These are phyloP conservation scores for Fusarium domesticum DNA, from an alignment of 2,329 filamentous ascomycete genomes.

Conservation along the genomic window DNA sequence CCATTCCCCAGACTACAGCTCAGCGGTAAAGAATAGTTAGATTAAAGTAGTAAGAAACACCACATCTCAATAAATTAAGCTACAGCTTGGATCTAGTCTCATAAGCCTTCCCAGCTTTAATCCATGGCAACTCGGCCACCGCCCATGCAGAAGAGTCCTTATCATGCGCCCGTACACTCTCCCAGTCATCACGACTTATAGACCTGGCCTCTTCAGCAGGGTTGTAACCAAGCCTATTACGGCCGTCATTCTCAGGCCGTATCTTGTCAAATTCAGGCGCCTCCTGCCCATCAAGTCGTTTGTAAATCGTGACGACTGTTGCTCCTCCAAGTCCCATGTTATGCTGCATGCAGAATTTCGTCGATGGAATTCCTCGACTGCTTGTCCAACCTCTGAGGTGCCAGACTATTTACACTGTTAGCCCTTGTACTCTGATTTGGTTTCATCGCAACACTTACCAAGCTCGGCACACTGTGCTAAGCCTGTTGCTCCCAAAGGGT, in stretches of 20 bases:
- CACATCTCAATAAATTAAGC: not conserved
- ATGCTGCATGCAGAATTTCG: conserved; percentile 78
- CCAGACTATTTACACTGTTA: conserved; percentile 60
- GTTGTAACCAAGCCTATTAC: conserved; percentile 75
- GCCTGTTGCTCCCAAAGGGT: conserved; percentile 91
- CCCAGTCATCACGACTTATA: not conserved
- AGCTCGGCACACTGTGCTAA: conserved; percentile 93
- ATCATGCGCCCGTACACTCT: not conserved
- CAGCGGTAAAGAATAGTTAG: no score
- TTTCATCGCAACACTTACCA: not conserved
- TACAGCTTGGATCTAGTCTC: not conserved
- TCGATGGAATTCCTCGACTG: conserved; percentile 70
- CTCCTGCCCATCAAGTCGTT: conserved; percentile 71
- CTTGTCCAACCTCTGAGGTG: conserved; percentile 95
- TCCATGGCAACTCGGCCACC: not conserved
- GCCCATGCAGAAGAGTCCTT: not conserved
- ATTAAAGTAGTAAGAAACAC: no score
- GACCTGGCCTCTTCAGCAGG: conserved; percentile 55
- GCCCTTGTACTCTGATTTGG: not conserved
- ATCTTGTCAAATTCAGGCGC: conserved; percentile 61
- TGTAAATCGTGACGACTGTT: conserved; percentile 86
- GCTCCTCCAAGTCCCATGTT: conserved; percentile 91
- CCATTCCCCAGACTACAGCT: no score
- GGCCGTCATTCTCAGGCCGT: conserved; percentile 54
- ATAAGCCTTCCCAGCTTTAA: not conserved